Base-by-base conservation (phyloP, 208 protist species). In the Trypanosomatidae sp. region DNA sequence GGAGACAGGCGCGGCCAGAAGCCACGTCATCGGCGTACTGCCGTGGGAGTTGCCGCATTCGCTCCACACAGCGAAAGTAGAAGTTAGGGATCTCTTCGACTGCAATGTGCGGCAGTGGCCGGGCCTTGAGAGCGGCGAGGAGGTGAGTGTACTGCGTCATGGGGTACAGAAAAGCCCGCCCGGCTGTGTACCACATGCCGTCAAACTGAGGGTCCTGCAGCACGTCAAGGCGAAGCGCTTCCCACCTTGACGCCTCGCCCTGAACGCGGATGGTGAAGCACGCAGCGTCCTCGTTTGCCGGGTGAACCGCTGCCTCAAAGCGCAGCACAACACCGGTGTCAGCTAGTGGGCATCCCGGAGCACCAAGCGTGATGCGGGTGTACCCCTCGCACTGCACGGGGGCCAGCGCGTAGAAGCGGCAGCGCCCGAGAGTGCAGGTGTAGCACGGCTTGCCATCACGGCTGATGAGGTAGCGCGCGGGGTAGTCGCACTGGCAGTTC, bases 21-120 rank as follows among this genome's bases (percentile, higher is more conserved):
- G 74, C 77, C 10, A 90, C 82, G 41, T 76, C 70, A 33, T 91
- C 76, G 5, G 28, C 47, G 69, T 90, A 82, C 59, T 84, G 72
- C 66, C 30, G 33, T 41, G 69, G 67, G 15, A 85, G 62, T 72
- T 88, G 80, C 47, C 79, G 64, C 55, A 81, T 72, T 44, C 76
- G 73, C n/a, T 84, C 71, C n/a, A 91, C 46, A 71, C 87, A 93
- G 66, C 82, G 75, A 65, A 93, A 93, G 68, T 94, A 96, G 65
- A 93, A 96, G 15, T n/a, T 25, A 19, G 92, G 92, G 22, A 96
- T 88, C 65, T 90, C 83, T 60, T 95, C 80, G 30, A 96, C 39
- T 2, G 79, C 59, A 22, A 85, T 67, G 49, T 71, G 64, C n/a
- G 66, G 66, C 47, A 88, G 30, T 39, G 53, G 28, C 3, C 70